phyloP scores from a whole-genome alignment of 2,329 filamentous ascomycete species.

The Ophiostoma tasmaniense region DNA sequence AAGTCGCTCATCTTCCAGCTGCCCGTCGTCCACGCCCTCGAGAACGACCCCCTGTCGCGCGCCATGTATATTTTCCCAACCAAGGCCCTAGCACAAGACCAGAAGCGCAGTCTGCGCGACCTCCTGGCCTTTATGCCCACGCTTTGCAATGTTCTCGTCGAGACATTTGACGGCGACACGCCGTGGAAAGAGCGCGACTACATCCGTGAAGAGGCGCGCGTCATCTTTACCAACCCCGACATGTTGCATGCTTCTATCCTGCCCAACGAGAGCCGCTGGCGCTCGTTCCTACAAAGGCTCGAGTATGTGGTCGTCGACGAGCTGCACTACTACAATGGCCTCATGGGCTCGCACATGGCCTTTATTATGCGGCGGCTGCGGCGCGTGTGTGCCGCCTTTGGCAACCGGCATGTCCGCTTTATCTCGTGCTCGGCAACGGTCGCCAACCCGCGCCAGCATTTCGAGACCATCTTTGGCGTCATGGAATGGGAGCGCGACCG shows the following conservation, averaged over 20 bases:
- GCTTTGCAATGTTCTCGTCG: constrained; percentile 67
- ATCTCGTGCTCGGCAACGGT: constrained; percentile 96
- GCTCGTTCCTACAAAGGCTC: constrained; percentile 75
- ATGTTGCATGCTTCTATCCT: constrained; percentile 95
- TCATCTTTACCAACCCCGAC: constrained; percentile 96
- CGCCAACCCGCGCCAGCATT: constrained; percentile 83
- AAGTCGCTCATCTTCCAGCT: constrained; percentile 98
- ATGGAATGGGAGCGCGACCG: constrained; percentile 38
- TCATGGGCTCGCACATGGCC: constrained; percentile 88
- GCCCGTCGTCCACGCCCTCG: constrained; percentile 78
- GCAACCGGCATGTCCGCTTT: constrained; percentile 78
- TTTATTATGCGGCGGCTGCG: constrained; percentile 88
- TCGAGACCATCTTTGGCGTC: constrained; percentile 88
- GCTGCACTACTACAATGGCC: constrained; percentile 89
- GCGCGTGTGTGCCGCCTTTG: constrained; percentile 80
- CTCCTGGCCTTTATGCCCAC: constrained; percentile 72
- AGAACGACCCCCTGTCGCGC: constrained; percentile 64
- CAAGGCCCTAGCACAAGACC: constrained; percentile 92
- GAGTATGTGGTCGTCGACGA: constrained; percentile 88
- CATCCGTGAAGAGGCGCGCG: constrained; percentile 79
- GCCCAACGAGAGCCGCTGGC: constrained; percentile 84
- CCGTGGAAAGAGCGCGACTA: constrained; percentile 66
- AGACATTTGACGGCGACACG: constrained; percentile 95
- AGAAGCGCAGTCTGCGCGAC: constrained; percentile 78
- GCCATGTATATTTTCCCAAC: constrained; percentile 99